Conservation (phyloP, 2,329 filamentous ascomycete species). For the Sporothrix protearum region DNA sequence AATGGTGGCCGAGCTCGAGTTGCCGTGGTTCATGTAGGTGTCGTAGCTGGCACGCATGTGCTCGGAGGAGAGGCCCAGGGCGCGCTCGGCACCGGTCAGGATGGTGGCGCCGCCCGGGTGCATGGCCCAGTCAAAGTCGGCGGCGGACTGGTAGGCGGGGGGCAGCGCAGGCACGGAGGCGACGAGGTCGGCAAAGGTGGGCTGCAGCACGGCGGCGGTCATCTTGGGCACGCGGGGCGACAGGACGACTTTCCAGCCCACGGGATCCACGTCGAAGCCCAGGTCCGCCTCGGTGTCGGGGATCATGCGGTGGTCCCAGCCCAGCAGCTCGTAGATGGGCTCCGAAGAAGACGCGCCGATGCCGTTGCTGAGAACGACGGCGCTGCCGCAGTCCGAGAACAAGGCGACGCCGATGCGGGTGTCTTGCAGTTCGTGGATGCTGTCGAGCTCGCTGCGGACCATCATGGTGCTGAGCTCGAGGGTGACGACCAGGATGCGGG, state of each 20-base stretch:
- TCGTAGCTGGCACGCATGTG: constrained; percentile 69
- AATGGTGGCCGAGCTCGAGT: constrained; percentile 66
- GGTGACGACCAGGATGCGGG: constrained; percentile 62
- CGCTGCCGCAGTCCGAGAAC: constrained; percentile 69
- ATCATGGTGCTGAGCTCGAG: constrained; percentile 61
- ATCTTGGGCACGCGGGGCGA: constrained; percentile 59
- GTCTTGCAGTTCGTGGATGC: constrained; percentile 55
- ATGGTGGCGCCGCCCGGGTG: constrained; percentile 68
- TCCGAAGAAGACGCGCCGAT: constrained; percentile 45
- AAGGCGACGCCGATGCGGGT: constrained; percentile 62
- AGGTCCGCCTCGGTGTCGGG: constrained; percentile 60
- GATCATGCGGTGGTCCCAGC: constrained; percentile 62
- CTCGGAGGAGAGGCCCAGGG: constrained; percentile 55
- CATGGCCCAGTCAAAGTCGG: constrained; percentile 69
- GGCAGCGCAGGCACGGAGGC: constrained; percentile 45
- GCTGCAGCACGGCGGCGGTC: constrained; percentile 48
- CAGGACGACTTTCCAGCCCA: constrained; percentile 64
- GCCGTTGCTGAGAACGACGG: constrained; percentile 61
- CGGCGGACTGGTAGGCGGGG: constrained; percentile 42
- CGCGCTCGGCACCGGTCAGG: constrained; percentile 58
- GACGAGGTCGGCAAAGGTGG: constrained; percentile 55
- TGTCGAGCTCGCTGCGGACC: constrained; percentile 63
- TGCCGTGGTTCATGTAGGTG: constrained; percentile 65
- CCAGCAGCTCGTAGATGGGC: constrained; percentile 58
- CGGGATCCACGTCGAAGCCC: constrained; percentile 61